Conservation (phyloP, 2,329 filamentous ascomycete species). For the Paracoccidioides brasiliensis region DNA sequence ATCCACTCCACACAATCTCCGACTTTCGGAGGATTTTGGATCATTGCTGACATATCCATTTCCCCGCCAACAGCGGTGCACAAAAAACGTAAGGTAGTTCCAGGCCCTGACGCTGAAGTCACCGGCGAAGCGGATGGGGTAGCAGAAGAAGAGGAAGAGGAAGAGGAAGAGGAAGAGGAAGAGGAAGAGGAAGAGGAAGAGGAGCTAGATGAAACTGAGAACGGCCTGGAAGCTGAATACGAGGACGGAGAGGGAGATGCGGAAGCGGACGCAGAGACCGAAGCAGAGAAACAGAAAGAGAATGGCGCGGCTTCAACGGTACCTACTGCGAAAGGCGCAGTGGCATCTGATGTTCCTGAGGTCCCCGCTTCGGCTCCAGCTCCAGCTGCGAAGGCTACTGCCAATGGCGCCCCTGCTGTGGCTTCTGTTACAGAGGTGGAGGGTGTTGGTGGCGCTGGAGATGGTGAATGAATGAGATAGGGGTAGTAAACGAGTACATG, state of each 20-base stretch:
- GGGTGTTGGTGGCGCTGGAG: neutral
- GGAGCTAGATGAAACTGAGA: neutral
- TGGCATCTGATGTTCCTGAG: neutral
- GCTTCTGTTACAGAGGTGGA: neutral
- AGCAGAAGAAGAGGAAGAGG: conserved; percentile 19
- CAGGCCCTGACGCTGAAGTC: conserved; percentile 6
- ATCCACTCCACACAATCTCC: neutral
- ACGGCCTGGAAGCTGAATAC: conserved; percentile 11
- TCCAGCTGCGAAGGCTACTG: conserved; percentile 12
- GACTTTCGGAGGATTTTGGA: neutral
- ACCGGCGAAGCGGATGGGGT: conserved; percentile 9
- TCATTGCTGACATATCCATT: neutral
- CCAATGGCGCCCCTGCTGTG: conserved; percentile 13
- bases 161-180: conserved; percentile 18
- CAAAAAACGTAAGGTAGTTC: conserved; percentile 18
- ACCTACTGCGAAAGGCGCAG: neutral
- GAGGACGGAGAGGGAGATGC: conserved; percentile 18
- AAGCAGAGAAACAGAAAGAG: conserved; percentile 10
- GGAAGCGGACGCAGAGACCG: neutral
- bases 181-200: too few species aligned
- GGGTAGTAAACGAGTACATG: too few species aligned
- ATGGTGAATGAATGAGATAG: neutral
- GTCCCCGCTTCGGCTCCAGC: neutral
- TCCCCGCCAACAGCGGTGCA: conserved; percentile 9
- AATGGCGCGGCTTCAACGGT: conserved; percentile 10